Base-by-base conservation (phyloP, 768 basidiomycete species). In the Agaricus blazei region DNA sequence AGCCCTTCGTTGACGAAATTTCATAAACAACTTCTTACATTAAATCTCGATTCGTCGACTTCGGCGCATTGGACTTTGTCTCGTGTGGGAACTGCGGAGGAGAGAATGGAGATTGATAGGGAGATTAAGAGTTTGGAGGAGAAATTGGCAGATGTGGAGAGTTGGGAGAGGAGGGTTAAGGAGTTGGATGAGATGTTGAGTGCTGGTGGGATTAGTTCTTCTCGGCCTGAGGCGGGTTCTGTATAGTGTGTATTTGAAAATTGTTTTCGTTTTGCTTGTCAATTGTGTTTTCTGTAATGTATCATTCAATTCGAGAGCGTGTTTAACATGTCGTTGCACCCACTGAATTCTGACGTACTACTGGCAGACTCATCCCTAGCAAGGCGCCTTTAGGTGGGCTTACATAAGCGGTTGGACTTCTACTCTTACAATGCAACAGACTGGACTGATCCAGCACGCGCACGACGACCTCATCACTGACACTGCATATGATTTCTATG, bases 401-500 rank as follows among this genome's bases (percentile, higher is more conserved):
- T 34, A 34, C 34, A 34, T 34, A 34, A 34, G 34, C 34, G 2
- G 7, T 34, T 11, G 34, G 34, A 8, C 34, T 11, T 34, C 34
- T 34, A 8, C 34, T 34, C 34, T 34, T 7, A 34, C 5, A 34
- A 34, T 34, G 34, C 34, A 34, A 34, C 90, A 92, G 69, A 88
- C 88, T 4, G 87, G 87, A 8, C 75, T 93, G 12, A 87, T 93
- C 58, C 82, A 78, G 54, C 87, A 82, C 61, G 88, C 87, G 4
- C 91, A 93, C 69, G 79, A 73, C 51, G 90, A 93, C 67, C 80
- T 93, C 27, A 77, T 93, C 29, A 92, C 91, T 0, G 93, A 95
- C 72, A 81, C 90, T 53, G 80, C 85, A 11, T 97, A 94, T 65
- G 92, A 96, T 65, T 95, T 88, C 68, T 97, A 96, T 66, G 94